Evolutionary conservation across 306 rosid species (phyloP).

Genomic region (Dryas alaskensis): DNA sequence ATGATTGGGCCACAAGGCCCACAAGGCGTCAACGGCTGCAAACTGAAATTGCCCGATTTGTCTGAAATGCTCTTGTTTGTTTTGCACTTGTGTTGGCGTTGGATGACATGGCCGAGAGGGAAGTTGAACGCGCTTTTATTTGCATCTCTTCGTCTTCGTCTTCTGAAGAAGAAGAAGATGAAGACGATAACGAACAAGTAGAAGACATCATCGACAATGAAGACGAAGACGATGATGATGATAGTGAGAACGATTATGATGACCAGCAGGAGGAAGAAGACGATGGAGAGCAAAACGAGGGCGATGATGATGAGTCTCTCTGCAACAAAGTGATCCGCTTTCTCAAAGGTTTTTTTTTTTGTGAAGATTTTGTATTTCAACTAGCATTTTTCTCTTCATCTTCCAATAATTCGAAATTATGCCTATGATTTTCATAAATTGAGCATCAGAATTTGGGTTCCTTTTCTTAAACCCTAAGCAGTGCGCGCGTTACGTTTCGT

Average conservation of each 20-base stretch:
- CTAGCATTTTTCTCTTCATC: not conserved
- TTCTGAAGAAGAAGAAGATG: constrained; percentile 13
- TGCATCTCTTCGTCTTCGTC: constrained; percentile 39
- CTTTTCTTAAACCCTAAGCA: not conserved
- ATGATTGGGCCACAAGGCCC: not conserved
- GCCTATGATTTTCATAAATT: not conserved
- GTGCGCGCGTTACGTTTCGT: not conserved
- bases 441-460: not conserved
- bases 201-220: not conserved
- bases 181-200: not conserved
- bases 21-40: no score
- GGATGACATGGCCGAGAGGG: constrained; percentile 32
- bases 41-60: not conserved
- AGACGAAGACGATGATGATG: not conserved
- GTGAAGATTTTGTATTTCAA: not conserved
- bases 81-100: not conserved
- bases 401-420: not conserved
- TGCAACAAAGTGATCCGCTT: constrained; percentile 40
- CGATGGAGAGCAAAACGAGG: constrained; percentile 15
- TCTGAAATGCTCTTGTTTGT: not conserved
- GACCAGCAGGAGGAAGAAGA: not conserved
- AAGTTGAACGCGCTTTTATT: constrained; percentile 31
- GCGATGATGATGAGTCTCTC: constrained; percentile 38
- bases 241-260: not conserved
- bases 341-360: constrained; percentile 45